Evolutionary conservation across 306 rosid genomes (phyloP), one percentile per base, ranked within the genome.

Genomic region (Acacia melanoxylon): DNA sequence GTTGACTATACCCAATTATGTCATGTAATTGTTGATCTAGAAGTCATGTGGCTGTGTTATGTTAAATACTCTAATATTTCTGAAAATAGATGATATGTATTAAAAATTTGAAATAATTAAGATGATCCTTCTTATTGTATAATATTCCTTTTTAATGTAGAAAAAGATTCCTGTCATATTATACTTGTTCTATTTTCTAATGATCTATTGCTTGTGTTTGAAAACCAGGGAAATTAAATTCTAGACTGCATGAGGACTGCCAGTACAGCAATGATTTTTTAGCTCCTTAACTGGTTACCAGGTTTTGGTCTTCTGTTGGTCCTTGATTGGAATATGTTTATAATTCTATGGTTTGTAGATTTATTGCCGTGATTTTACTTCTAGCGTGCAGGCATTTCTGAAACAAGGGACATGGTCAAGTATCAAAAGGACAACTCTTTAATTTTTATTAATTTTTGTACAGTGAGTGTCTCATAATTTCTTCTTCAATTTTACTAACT

Each of bases 221-320:
- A 52, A 61, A 31, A 20, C 27, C 82, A 49, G 73, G 72, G 69
- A 79, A 52, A 74, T 78, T 52, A 67, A 52, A 22, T 79, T 52
- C 52, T 17, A 9, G 69, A 68, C 40, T 5, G 4, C 52, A 68
- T 1, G 27, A 54, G 46, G 27, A 68, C 41, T 52, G 82, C 22
- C 40, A 59, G 72, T 29, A 25, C 35, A 79, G 71, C 45, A 17
- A 78, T 59, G 35, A 68, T 69, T 44, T 75, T 16, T 66, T 73
- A 58, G 35, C 75, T 82, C 51, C 54, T 82, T 75, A 46, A 52
- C 72, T 73, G 42, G 61, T 15, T 71, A 52, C 75, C 24, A 71
- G 76, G 56, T 71, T 11, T 19, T 19, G 25, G 37, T 44, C 59
- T 45, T 71, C 40, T 68, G 42, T 68, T 49, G 66, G 29, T 51